Conservation (phyloP, 1,284 basidiomycete species). For the Cystobasidium slooffiae region DNA sequence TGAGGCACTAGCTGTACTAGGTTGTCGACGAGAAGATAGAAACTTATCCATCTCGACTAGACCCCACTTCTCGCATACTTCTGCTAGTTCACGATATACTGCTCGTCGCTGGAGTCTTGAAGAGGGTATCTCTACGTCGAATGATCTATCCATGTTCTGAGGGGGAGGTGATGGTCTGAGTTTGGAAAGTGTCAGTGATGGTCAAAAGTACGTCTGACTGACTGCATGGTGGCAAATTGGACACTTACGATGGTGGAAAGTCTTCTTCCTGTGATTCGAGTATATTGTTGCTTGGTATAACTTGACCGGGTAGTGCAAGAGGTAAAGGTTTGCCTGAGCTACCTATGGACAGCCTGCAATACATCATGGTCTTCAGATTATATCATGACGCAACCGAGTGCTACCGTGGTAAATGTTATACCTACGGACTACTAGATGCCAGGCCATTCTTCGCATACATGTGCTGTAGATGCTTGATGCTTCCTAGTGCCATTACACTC, state of each 20-base stretch:
- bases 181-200: neutral
- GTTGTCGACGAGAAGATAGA: slow-evolving; percentile 13
- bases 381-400: neutral
- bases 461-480: slow-evolving; percentile 83
- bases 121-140: slow-evolving; percentile 24
- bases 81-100: slow-evolving; percentile 27
- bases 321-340: slow-evolving; percentile 36
- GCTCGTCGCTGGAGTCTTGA: slow-evolving; percentile 5
- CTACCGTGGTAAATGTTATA: slow-evolving; percentile 44
- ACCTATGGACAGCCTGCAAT: slow-evolving; percentile 25
- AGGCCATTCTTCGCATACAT: slow-evolving; percentile 78
- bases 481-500: slow-evolving; percentile 81
- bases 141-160: slow-evolving; percentile 56
- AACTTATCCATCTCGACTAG: slow-evolving; percentile 58
- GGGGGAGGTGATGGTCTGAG: slow-evolving; percentile 67
- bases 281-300: slow-evolving; percentile 4
- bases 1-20: slow-evolving; percentile 21
- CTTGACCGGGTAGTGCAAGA: slow-evolving; percentile 15
- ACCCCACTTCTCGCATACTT: slow-evolving; percentile 65
- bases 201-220: neutral
- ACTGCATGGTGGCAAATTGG: neutral
- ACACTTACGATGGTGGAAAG: slow-evolving; percentile 51
- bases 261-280: slow-evolving; percentile 54
- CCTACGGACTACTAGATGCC: slow-evolving; percentile 71
- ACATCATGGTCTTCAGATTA: slow-evolving; percentile 28